phyloP scores from a whole-genome alignment of 225 moss, liverwort and hornwort genomes.

The Thuidium tamariscinum region DNA sequence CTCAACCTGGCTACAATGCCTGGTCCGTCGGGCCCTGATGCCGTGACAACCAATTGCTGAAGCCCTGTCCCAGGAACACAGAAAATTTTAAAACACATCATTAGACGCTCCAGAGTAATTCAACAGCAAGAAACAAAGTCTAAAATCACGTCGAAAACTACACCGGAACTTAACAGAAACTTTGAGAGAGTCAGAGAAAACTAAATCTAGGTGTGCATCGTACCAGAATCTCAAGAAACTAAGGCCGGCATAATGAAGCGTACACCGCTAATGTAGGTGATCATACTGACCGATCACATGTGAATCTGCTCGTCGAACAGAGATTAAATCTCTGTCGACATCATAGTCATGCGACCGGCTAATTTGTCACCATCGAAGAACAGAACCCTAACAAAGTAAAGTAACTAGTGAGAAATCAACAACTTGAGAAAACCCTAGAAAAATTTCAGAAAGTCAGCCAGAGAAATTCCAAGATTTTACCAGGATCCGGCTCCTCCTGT shows the following conservation, averaged over 20 bases:
- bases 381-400: neutral
- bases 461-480: neutral
- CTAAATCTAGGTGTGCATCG: neutral
- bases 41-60: slow-evolving; percentile 33
- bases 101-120: neutral
- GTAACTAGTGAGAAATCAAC: too few relatives aligned
- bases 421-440: neutral
- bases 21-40: slow-evolving; percentile 36
- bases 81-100: neutral
- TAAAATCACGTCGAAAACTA: neutral
- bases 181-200: neutral
- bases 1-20: slow-evolving; percentile 45
- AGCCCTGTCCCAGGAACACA: neutral
- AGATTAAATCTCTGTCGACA: neutral
- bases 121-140: neutral
- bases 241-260: neutral
- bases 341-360: slow-evolving; percentile 10
- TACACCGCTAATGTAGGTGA: neutral
- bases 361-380: slow-evolving; percentile 1
- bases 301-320: neutral
- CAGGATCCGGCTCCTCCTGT: neutral
- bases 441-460: neutral
- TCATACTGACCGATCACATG: slow-evolving; percentile 26
- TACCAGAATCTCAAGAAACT: neutral
- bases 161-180: neutral